Evolutionary conservation across 208 protist genomes (phyloP).

Genomic region (Crithidia sp.): DNA sequence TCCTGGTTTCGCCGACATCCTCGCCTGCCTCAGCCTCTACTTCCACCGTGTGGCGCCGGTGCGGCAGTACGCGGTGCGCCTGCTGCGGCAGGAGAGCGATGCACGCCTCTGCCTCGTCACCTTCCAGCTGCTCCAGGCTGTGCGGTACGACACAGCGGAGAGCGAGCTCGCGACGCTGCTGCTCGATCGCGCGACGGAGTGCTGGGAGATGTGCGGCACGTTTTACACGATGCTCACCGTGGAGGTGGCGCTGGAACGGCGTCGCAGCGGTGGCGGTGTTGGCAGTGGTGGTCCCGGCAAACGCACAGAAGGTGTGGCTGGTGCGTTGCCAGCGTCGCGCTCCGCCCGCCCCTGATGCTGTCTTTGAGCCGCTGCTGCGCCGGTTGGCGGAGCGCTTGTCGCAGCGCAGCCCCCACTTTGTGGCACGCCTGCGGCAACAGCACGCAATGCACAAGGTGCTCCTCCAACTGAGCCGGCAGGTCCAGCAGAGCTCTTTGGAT

Average conservation of each 20-base stretch:
- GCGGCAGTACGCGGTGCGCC: slow-evolving; percentile 71
- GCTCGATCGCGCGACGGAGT: slow-evolving; percentile 48
- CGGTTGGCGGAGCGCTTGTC: slow-evolving; percentile 39
- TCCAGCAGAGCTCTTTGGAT: slow-evolving; percentile 46
- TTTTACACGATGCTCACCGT: slow-evolving; percentile 74
- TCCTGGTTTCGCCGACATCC: slow-evolving; percentile 64
- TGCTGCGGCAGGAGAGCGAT: slow-evolving; percentile 55
- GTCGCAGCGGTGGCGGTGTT: slow-evolving; percentile 2
- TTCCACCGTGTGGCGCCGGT: slow-evolving; percentile 66
- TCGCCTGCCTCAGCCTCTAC: slow-evolving; percentile 77
- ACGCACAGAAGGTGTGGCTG: too few species aligned
- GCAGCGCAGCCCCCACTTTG: slow-evolving; percentile 47
- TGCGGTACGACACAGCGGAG: slow-evolving; percentile 70
- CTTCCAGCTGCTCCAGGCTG: slow-evolving; percentile 81
- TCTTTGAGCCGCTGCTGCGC: slow-evolving; percentile 37
- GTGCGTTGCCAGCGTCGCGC: not conserved
- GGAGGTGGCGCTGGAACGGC: slow-evolving; percentile 48
- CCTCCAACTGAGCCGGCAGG: slow-evolving; percentile 35
- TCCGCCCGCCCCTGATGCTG: not conserved
- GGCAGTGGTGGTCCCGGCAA: not conserved
- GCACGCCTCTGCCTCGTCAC: slow-evolving; percentile 48
- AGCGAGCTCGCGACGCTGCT: slow-evolving; percentile 62
- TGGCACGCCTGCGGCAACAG: slow-evolving; percentile 58
- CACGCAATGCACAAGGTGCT: slow-evolving; percentile 50
- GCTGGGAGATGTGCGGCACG: slow-evolving; percentile 83